phyloP scores from a whole-genome alignment of 768 basidiomycete species.

The Lactarius pseudohatsudake region DNA sequence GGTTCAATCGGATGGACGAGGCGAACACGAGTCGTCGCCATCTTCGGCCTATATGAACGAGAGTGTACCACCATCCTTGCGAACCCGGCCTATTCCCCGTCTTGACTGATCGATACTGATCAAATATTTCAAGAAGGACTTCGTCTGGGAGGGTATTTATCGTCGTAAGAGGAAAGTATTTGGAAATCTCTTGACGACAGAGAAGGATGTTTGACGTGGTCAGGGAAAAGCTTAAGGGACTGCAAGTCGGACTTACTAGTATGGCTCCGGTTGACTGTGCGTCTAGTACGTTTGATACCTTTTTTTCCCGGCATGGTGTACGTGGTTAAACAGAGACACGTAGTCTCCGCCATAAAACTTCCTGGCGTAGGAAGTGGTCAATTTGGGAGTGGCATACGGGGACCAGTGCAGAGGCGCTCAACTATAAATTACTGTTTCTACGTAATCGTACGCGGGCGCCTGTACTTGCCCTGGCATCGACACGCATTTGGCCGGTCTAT shows the following conservation, averaged over 20 bases:
- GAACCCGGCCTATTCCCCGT: neutral
- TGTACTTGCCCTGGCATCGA: no score
- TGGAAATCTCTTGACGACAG: constrained; percentile 5
- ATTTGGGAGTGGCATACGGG: neutral
- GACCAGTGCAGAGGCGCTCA: neutral
- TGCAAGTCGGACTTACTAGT: neutral
- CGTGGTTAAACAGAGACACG: neutral
- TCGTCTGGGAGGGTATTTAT: constrained; percentile 20
- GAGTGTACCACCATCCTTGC: constrained; percentile 22
- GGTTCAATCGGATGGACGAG: constrained; percentile 17
- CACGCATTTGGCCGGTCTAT: no score
- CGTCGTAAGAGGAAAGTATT: constrained; percentile 16
- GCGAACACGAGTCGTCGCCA: constrained; percentile 22
- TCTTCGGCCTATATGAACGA: constrained; percentile 14
- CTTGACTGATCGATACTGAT: constrained; percentile 6
- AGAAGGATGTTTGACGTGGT: neutral
- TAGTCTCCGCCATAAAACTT: neutral
- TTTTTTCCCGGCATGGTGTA: neutral
- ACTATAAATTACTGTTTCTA: neutral
- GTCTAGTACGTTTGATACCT: neutral
- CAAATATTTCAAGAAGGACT: constrained; percentile 20
- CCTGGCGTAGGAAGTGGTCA: neutral
- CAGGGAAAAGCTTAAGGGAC: neutral
- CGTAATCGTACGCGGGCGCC: no score
- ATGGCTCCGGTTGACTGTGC: neutral